phyloP scores from a whole-genome alignment of 2,329 filamentous ascomycete species.

The Fusarium siculi region DNA sequence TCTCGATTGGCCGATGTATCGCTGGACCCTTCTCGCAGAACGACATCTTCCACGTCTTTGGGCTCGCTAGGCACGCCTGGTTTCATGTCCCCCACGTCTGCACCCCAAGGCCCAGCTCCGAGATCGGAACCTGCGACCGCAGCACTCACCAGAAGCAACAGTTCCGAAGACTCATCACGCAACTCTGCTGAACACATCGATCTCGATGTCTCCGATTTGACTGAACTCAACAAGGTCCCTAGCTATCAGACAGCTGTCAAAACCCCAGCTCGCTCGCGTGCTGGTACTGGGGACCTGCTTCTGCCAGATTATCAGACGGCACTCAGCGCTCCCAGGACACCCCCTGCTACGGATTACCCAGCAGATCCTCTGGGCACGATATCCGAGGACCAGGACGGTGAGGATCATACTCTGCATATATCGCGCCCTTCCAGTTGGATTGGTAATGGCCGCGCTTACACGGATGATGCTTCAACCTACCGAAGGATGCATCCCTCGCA shows the following conservation, averaged over 20 bases:
- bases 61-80: slow-evolving; percentile 57
- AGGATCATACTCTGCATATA: slow-evolving; percentile 39
- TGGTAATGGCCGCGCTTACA: slow-evolving; percentile 37
- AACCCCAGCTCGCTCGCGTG: slow-evolving; percentile 67
- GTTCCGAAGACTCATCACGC: slow-evolving; percentile 62
- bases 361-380: slow-evolving; percentile 48
- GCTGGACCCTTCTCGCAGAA: slow-evolving; percentile 58
- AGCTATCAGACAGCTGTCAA: slow-evolving; percentile 81
- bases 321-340: slow-evolving; percentile 62
- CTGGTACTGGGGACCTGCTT: slow-evolving; percentile 57
- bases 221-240: slow-evolving; percentile 76
- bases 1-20: slow-evolving; percentile 77
- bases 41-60: slow-evolving; percentile 58
- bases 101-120: slow-evolving; percentile 49
- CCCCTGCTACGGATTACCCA: slow-evolving; percentile 51
- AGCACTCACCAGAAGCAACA: slow-evolving; percentile 64
- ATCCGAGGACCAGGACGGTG: slow-evolving; percentile 45
- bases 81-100: slow-evolving; percentile 56
- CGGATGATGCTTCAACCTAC: slow-evolving; percentile 38
- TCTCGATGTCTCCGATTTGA: slow-evolving; percentile 68
- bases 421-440: slow-evolving; percentile 42
- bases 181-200: slow-evolving; percentile 68
- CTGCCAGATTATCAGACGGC: slow-evolving; percentile 76
- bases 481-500: slow-evolving; percentile 35
- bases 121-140: slow-evolving; percentile 57